A percentile compares a stretch with the other conserved stretches of the same genome.
Evolutionary conservation across 805 yeast species (phyloP).

Genomic region (Saturnispora zaruensis): DNA sequence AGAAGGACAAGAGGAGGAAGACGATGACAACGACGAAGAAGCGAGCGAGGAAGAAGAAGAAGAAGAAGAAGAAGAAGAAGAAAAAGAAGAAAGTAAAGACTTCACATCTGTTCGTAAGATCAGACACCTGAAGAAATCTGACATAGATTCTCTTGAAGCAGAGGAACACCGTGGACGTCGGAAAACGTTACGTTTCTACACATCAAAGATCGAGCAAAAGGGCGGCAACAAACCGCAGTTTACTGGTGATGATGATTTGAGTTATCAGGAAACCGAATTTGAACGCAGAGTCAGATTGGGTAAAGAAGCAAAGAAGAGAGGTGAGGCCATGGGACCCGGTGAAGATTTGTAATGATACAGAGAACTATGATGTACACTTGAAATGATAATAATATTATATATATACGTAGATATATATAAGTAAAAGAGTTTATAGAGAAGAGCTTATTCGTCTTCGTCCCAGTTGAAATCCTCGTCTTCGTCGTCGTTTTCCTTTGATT

Average conservation of each 20-base stretch:
- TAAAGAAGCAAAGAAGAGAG: constrained; percentile 85
- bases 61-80: constrained; percentile 4
- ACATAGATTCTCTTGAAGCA: constrained; percentile 67
- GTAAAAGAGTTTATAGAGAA: too few species aligned
- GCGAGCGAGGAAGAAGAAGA: constrained; percentile 16
- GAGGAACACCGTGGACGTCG: constrained; percentile 80
- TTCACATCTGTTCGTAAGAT: constrained; percentile 33
- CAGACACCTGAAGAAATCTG: constrained; percentile 28
- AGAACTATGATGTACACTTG: background rate
- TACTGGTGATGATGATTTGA: constrained; percentile 84
- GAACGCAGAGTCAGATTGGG: constrained; percentile 83
- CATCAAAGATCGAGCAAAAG: constrained; percentile 90
- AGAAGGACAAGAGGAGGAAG: constrained; percentile 15
- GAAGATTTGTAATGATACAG: constrained; percentile 10
- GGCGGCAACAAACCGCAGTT: constrained; percentile 51
- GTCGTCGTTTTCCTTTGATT: background rate
- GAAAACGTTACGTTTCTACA: constrained; percentile 84
- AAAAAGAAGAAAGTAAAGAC: constrained; percentile 35
- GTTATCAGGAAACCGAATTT: constrained; percentile 81
- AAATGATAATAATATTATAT: background rate
- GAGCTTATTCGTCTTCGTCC: constrained; percentile 5
- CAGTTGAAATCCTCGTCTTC: constrained; percentile 9
- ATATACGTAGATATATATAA: background rate
- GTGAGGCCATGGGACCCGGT: constrained; percentile 40
- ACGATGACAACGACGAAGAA: constrained; percentile 1